These are phyloP conservation scores for Aspergillus viridinutans DNA, from an alignment of 2,329 filamentous ascomycete species.

Conservation along the genomic window DNA sequence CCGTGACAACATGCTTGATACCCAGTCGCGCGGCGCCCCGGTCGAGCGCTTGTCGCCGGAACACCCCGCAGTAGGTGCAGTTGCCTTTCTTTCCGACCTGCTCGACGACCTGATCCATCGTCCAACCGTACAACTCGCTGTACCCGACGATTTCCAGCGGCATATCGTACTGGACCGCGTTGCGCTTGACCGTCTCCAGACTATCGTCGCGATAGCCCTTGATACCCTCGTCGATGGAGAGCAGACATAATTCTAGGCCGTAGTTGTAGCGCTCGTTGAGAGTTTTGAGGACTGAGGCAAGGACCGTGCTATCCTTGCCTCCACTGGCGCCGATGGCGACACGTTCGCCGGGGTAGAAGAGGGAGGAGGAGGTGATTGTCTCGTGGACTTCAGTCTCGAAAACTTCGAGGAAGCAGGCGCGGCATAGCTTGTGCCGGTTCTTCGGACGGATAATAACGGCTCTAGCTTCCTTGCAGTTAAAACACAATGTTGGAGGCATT, in stretches of 20 bases:
- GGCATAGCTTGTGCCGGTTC: conserved; percentile 91
- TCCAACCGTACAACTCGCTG: conserved; percentile 93
- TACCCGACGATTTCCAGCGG: conserved; percentile 89
- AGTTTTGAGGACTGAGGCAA: conserved; percentile 91
- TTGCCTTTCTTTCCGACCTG: conserved; percentile 97
- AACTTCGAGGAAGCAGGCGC: conserved; percentile 74
- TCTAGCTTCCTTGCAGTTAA: conserved; percentile 68
- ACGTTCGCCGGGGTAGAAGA: conserved; percentile 79
- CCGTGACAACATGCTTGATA: conserved; percentile 91
- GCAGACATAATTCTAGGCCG: conserved; percentile 74
- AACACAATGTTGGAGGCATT: conserved; percentile 77
- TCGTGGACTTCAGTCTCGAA: conserved; percentile 95
- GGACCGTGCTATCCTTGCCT: conserved; percentile 94
- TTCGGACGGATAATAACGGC: conserved; percentile 92
- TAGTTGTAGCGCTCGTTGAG: conserved; percentile 88
- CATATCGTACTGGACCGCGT: conserved; percentile 87
- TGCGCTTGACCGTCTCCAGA: conserved; percentile 92
- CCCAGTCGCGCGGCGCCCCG: conserved; percentile 81
- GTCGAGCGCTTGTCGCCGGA: conserved; percentile 88
- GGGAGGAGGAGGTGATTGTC: conserved; percentile 74
- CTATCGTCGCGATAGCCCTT: conserved; percentile 95
- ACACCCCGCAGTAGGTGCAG: conserved; percentile 98
- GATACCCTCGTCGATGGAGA: conserved; percentile 96
- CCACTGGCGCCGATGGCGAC: conserved; percentile 95
- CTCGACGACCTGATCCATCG: conserved; percentile 97